Evolutionary conservation across 768 basidiomycete species (phyloP), one percentile per base, ranked within the genome.

Genomic region (Gelatoporia subvermispora): DNA sequence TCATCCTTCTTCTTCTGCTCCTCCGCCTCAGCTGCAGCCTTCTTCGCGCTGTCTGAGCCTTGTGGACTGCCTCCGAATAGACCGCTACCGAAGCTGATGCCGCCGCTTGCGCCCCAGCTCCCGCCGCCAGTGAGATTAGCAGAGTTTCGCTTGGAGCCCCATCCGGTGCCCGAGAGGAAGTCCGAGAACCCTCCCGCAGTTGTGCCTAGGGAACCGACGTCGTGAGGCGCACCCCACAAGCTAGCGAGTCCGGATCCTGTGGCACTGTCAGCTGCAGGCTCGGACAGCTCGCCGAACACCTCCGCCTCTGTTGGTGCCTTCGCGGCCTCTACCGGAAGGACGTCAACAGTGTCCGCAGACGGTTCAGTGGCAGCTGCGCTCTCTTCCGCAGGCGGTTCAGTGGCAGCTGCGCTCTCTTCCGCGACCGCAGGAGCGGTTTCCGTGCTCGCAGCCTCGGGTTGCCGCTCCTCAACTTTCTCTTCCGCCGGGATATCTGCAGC

Each of bases 151-250:
- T 22, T 17, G 2, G 39, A 35, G 40, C 45, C 50, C 54, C 53
- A 55, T 35, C 38, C 17, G 1, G 40, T 43, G 36, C 16, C 22
- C 22, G 52, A 52, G 31, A 58, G 49, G 51, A 58, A 55, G 45
- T 49, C 39, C 17, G 54, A 55, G 48, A 55, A 58, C 24, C 46
- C 39, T n/a, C 57, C 57, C 23, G 24, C 42, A 5, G 48, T 34
- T 13, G 52, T 39, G 11, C 48, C 53, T n/a, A 38, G 51, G 44
- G 15, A 53, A n/a, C n/a, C 53, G 11, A 51, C 49, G 16, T 45
- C 13, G 4, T 22, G 24, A 31, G 49, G 37, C 3, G 49, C 39
- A 8, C 23, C 31, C 43, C 43, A 10, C 16, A 45, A n/a, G 36
- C 45, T 43, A 17, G 20, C 28, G 35, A 50, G 35, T n/a, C 37